These are phyloP conservation scores for Cladophialophora yegresii DNA, from an alignment of 2,329 filamentous ascomycete species.

Conservation along the genomic window DNA sequence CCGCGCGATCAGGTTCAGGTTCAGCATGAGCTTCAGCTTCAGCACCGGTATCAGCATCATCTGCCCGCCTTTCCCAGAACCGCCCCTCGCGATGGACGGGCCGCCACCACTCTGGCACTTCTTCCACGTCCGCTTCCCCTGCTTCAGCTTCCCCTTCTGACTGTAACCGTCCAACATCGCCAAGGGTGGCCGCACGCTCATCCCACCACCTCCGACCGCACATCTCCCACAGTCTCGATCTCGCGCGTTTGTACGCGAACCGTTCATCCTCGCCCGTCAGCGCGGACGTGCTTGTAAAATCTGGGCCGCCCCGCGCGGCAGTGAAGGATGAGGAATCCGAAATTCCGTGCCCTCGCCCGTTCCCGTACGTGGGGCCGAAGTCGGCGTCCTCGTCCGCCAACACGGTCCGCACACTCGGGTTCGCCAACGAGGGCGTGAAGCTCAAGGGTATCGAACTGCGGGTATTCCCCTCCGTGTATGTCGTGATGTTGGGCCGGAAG, in stretches of 20 bases:
- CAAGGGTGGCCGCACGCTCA: constrained; percentile 42
- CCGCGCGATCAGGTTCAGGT: background rate
- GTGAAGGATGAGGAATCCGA: constrained; percentile 22
- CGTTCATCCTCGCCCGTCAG: constrained; percentile 80
- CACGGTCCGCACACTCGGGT: constrained; percentile 37
- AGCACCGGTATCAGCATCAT: background rate
- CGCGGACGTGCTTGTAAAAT: constrained; percentile 67
- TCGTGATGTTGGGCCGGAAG: constrained; percentile 76
- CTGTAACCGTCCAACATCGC: background rate
- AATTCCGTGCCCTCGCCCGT: constrained; percentile 36
- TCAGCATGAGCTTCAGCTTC: background rate
- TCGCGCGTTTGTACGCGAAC: constrained; percentile 77
- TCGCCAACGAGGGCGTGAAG: constrained; percentile 18
- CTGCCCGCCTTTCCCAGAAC: constrained; percentile 61
- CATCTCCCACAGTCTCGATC: constrained; percentile 79
- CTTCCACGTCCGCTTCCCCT: background rate
- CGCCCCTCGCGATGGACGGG: constrained; percentile 65
- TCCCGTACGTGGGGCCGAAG: constrained; percentile 40
- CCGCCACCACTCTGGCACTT: constrained; percentile 63
- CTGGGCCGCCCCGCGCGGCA: constrained; percentile 41
- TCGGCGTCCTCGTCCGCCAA: constrained; percentile 42
- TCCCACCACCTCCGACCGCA: constrained; percentile 73
- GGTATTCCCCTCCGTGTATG: constrained; percentile 53
- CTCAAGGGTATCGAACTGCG: constrained; percentile 19
- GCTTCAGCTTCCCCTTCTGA: constrained; percentile 41